phyloP scores from a whole-genome alignment of 345 rosid genomes.

The Xanthoceras sorbifolium region DNA sequence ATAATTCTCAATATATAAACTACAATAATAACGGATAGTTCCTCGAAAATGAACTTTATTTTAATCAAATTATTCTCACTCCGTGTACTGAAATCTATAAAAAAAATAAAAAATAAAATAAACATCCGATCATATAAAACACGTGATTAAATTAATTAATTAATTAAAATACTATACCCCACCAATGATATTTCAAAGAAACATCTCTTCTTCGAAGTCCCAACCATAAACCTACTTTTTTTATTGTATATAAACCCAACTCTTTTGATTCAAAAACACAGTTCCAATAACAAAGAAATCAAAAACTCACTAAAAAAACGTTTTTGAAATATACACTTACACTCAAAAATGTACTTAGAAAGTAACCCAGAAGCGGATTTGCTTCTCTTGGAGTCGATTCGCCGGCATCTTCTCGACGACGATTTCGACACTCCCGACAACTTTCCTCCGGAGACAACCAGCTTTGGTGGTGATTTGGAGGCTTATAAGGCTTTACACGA shows the following conservation, averaged over 20 bases:
- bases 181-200: background rate
- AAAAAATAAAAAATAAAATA: no score
- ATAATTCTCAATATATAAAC: no score
- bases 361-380: slow-evolving; percentile 11
- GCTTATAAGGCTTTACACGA: slow-evolving; percentile 13
- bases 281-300: background rate
- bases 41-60: no score
- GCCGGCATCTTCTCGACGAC: slow-evolving; percentile 28
- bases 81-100: background rate
- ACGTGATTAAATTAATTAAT: no score
- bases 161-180: background rate
- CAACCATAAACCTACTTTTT: no score
- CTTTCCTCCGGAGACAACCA: background rate
- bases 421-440: background rate
- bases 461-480: background rate
- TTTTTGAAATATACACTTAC: background rate
- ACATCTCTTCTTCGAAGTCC: background rate
- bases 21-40: no score
- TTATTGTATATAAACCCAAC: no score
- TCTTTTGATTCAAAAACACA: background rate
- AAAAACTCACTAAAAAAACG: no score
- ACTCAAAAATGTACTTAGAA: slow-evolving; percentile 14
- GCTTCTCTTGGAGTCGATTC: slow-evolving; percentile 28
- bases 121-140: background rate
- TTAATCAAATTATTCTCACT: background rate